These are phyloP conservation scores for Metschnikowia hibisci DNA, from an alignment of 805 yeast species.

Conservation along the genomic window DNA sequence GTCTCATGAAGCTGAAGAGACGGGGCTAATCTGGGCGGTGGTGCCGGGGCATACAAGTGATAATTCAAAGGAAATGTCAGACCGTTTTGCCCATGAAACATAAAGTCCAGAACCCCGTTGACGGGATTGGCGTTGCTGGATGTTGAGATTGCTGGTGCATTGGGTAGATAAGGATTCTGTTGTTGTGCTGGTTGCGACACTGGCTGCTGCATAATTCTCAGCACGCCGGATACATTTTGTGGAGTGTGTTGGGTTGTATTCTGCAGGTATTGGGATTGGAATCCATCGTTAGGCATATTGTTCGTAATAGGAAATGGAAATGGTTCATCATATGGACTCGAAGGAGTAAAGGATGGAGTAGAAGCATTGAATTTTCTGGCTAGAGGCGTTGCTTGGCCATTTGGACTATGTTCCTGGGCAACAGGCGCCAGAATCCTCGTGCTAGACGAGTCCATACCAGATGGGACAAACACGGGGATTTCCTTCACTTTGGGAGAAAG, in stretches of 20 bases:
- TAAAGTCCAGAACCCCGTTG: slow-evolving; percentile 10
- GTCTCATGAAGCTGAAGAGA: slow-evolving; percentile 70
- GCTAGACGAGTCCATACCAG: slow-evolving; percentile 20
- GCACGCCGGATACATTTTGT: slow-evolving; percentile 3
- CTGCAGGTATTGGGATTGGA: slow-evolving; percentile 7
- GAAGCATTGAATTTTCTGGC: slow-evolving; percentile 32
- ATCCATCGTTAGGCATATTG: slow-evolving; percentile 7
- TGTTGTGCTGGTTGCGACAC: slow-evolving; percentile 13
- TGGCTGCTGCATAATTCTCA: slow-evolving; percentile 15
- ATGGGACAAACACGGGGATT: slow-evolving; percentile 48
- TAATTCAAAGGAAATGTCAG: slow-evolving; percentile 59
- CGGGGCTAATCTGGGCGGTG: slow-evolving; percentile 66
- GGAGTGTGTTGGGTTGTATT: slow-evolving; percentile 14
- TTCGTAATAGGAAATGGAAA: slow-evolving; percentile 6
- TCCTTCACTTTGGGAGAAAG: slow-evolving; percentile 48
- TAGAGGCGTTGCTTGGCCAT: slow-evolving; percentile 7
- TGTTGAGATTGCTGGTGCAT: slow-evolving; percentile 7
- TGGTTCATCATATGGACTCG: slow-evolving; percentile 15
- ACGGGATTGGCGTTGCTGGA: slow-evolving; percentile 10
- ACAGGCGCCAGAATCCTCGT: slow-evolving; percentile 5
- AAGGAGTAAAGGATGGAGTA: slow-evolving; percentile 40
- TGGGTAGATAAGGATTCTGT: slow-evolving; percentile 24
- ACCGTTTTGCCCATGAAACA: slow-evolving; percentile 14
- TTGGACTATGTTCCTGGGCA: slow-evolving; percentile 11
- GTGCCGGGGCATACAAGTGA: slow-evolving; percentile 86